These are phyloP conservation scores for Geum urbanum DNA, from an alignment of 306 rosid species.

Conservation along the genomic window DNA sequence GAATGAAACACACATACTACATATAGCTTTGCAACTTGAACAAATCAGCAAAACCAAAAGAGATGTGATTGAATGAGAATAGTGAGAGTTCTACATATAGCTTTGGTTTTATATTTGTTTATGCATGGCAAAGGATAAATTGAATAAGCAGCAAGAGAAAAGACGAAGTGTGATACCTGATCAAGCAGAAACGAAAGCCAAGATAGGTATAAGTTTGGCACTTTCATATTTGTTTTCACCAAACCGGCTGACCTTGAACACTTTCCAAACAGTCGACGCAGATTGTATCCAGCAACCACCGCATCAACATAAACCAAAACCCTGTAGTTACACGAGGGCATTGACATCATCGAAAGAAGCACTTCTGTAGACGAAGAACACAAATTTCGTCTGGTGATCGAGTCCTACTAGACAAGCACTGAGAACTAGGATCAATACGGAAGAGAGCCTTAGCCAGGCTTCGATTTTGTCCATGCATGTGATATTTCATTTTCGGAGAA, in stretches of 20 bases:
- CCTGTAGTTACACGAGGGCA: slow-evolving; percentile 55
- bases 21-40: too few relatives aligned
- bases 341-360: slow-evolving; percentile 56
- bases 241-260: slow-evolving; percentile 18
- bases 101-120: too few relatives aligned
- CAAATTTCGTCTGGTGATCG: slow-evolving; percentile 46
- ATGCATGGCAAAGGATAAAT: not conserved
- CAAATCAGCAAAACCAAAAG: too few relatives aligned
- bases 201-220: slow-evolving; percentile 26
- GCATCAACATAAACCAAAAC: slow-evolving; percentile 44
- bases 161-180: slow-evolving; percentile 42
- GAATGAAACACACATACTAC: not conserved
- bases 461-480: slow-evolving; percentile 33
- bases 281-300: slow-evolving; percentile 57
- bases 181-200: slow-evolving; percentile 65
- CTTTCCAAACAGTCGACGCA: slow-evolving; percentile 44
- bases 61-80: not conserved
- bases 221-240: slow-evolving; percentile 18
- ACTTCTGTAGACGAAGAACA: slow-evolving; percentile 28
- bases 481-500: slow-evolving; percentile 28
- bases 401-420: slow-evolving; percentile 54
- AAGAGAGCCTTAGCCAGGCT: slow-evolving; percentile 39
- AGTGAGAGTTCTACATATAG: too few relatives aligned
- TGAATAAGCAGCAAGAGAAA: not conserved
- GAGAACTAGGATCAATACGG: slow-evolving; percentile 34